Conservation (phyloP, 2,329 filamentous ascomycete species). For the Graphiopsis chlorocephala region DNA sequence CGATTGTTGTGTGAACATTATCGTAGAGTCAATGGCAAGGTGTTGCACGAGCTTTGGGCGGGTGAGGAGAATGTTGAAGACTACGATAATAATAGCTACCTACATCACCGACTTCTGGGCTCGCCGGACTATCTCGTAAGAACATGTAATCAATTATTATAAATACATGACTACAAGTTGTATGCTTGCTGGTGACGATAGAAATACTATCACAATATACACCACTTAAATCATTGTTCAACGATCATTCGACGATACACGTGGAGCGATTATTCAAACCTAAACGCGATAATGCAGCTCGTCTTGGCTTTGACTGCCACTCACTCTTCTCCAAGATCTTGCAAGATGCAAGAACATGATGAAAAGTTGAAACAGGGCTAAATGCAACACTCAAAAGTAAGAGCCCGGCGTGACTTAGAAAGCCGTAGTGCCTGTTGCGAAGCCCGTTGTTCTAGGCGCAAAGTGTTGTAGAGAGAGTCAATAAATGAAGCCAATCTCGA, state of each 20-base stretch:
- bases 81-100: background rate
- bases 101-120: background rate
- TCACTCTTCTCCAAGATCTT: background rate
- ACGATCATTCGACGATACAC: background rate
- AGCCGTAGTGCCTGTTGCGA: too few relatives aligned
- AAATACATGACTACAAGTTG: background rate
- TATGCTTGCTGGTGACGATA: background rate
- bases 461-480: too few relatives aligned
- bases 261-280: background rate
- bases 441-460: too few relatives aligned
- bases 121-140: background rate
- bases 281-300: background rate
- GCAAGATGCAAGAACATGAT: background rate
- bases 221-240: background rate
- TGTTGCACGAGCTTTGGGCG: background rate
- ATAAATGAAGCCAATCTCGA: background rate
- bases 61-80: background rate
- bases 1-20: background rate
- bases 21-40: background rate
- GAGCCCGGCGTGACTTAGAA: too few relatives aligned
- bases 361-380: background rate
- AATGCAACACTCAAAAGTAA: background rate
- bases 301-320: background rate
- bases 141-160: background rate
- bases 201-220: background rate